Evolutionary conservation across 345 rosid genomes (phyloP).

Genomic region (Hypericum androsaemum): DNA sequence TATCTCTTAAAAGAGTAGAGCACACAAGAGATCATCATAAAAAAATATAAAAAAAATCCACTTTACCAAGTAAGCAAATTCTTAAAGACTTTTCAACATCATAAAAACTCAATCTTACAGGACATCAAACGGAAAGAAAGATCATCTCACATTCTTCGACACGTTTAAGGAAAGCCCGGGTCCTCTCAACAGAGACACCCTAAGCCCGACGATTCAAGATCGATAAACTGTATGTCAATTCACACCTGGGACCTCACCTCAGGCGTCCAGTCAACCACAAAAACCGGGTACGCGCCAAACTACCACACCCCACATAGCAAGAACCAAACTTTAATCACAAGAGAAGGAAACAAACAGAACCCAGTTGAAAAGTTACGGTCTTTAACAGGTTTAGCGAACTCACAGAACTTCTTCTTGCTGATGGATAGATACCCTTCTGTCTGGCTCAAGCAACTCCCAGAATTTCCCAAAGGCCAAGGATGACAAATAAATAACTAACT

Average conservation of each 20-base stretch:
- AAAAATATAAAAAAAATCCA: too few relatives aligned
- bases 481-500: too few relatives aligned
- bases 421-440: too few relatives aligned
- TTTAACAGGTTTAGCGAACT: too few relatives aligned
- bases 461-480: too few relatives aligned
- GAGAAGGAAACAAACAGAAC: background rate
- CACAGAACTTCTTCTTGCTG: too few relatives aligned
- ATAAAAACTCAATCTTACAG: too few relatives aligned
- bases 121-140: slow-evolving; percentile 1
- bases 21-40: too few relatives aligned
- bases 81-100: too few relatives aligned
- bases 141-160: slow-evolving; percentile 77
- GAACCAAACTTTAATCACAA: background rate
- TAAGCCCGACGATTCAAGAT: slow-evolving; percentile 43
- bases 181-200: slow-evolving; percentile 62
- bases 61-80: background rate
- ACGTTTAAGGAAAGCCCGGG: slow-evolving; percentile 37
- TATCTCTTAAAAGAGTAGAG: too few relatives aligned
- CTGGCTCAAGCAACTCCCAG: too few relatives aligned
- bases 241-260: slow-evolving; percentile 73
- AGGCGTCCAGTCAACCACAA: slow-evolving; percentile 82
- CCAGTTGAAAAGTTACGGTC: too few relatives aligned
- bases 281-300: slow-evolving; percentile 88
- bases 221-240: slow-evolving; percentile 47
- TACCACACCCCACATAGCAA: slow-evolving; percentile 14